Evolutionary conservation across 768 basidiomycete species (phyloP).

Genomic region (Russula dissimulans): DNA sequence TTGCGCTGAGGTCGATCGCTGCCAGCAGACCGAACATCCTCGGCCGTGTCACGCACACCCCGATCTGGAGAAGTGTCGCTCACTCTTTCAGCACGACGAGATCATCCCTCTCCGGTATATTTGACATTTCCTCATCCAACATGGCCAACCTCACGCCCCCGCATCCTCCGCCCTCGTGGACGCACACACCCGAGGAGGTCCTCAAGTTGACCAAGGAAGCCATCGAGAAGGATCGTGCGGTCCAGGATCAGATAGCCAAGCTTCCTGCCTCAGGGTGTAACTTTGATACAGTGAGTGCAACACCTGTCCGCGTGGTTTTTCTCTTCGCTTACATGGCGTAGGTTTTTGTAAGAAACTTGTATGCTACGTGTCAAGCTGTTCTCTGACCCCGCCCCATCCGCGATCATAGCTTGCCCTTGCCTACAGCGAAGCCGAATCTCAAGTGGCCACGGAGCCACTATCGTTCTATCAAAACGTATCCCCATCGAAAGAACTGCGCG

Average conservation of each 20-base stretch:
- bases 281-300: constrained; percentile 51
- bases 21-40: not conserved
- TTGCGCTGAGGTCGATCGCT: constrained; percentile 5
- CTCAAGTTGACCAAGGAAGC: constrained; percentile 43
- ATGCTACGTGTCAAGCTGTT: constrained; percentile 7
- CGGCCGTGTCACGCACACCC: not conserved
- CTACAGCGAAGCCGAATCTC: constrained; percentile 46
- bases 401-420: constrained; percentile 46
- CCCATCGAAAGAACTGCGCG: constrained; percentile 62
- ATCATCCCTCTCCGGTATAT: constrained; percentile 1
- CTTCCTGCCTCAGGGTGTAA: constrained; percentile 48
- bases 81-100: constrained; percentile 4
- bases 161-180: constrained; percentile 57
- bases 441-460: constrained; percentile 47
- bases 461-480: constrained; percentile 36
- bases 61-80: not conserved
- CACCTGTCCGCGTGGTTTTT: not conserved
- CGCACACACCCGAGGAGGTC: constrained; percentile 50
- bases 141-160: constrained; percentile 52
- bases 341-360: constrained; percentile 58
- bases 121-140: constrained; percentile 1
- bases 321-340: constrained; percentile 23
- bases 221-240: constrained; percentile 45
- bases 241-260: constrained; percentile 51
- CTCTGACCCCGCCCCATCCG: constrained; percentile 17